These are phyloP conservation scores for Atkinsonella texensis DNA, from an alignment of 2,329 filamentous ascomycete genomes.

Conservation along the genomic window DNA sequence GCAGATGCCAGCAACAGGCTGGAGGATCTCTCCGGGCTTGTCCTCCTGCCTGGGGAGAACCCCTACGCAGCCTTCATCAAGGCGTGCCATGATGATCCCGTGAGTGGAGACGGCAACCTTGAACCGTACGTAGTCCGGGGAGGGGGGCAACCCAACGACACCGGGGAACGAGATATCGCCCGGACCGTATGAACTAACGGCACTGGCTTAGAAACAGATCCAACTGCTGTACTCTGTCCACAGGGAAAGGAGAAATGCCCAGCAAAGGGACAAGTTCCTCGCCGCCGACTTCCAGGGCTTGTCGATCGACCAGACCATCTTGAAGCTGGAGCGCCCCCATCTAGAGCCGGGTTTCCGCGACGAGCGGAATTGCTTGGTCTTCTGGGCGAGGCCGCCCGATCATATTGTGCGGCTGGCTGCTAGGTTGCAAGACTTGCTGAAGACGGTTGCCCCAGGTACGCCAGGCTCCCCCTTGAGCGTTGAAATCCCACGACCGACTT, in stretches of 20 bases:
- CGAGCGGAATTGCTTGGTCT: constrained; percentile 67
- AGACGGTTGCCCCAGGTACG: constrained; percentile 57
- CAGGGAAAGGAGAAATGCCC: constrained; percentile 59
- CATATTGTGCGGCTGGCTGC: constrained; percentile 56
- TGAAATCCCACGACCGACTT: too few relatives aligned
- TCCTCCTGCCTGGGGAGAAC: constrained; percentile 45
- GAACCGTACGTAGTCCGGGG: neutral
- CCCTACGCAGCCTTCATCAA: constrained; percentile 66
- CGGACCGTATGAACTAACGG: too few relatives aligned
- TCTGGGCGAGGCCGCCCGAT: constrained; percentile 76
- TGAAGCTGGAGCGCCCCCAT: constrained; percentile 51
- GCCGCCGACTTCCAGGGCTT: constrained; percentile 56
- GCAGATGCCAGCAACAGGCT: constrained; percentile 36
- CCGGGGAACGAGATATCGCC: too few relatives aligned
- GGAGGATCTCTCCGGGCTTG: constrained; percentile 41
- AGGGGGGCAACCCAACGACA: too few relatives aligned
- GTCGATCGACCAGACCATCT: constrained; percentile 63
- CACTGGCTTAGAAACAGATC: constrained; percentile 42
- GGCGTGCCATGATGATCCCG: constrained; percentile 53
- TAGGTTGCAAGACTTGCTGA: constrained; percentile 56
- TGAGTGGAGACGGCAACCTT: constrained; percentile 22
- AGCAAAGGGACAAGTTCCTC: constrained; percentile 66
- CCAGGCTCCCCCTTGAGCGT: too few relatives aligned
- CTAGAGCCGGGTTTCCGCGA: constrained; percentile 61
- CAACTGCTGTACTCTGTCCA: constrained; percentile 64